phyloP scores from a whole-genome alignment of 192 early-diverging fungal species.

The Backusella tuberculispora region DNA sequence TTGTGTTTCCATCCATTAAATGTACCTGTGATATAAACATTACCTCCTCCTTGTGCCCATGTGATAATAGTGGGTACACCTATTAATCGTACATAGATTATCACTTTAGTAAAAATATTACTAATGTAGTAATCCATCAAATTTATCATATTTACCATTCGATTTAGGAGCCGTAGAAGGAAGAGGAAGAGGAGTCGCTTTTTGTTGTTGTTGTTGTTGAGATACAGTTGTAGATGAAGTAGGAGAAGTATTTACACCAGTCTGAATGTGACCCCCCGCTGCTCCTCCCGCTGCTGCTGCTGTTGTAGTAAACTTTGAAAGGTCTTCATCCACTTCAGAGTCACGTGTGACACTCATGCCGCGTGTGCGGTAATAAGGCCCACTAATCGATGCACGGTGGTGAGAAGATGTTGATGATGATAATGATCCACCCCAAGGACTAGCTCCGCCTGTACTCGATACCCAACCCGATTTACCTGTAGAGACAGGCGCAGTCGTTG shows the following conservation, averaged over 20 bases:
- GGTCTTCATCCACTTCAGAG: constrained; percentile 29
- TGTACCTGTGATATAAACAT: constrained; percentile 92
- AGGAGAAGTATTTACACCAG: background rate
- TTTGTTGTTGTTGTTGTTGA: background rate
- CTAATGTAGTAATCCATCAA: background rate
- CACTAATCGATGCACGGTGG: constrained; percentile 39
- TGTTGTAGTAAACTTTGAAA: constrained; percentile 6
- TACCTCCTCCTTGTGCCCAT: constrained; percentile 82
- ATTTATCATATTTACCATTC: background rate
- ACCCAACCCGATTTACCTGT: constrained; percentile 35
- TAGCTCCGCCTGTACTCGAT: constrained; percentile 30
- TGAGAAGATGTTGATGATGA: constrained; percentile 32
- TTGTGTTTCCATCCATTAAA: constrained; percentile 98
- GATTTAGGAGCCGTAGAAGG: background rate
- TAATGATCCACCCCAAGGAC: constrained; percentile 29
- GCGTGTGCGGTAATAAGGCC: constrained; percentile 41
- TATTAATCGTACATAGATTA: background rate
- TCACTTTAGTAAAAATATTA: background rate
- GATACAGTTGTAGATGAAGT: background rate
- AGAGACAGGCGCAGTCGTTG: constrained; percentile 17
- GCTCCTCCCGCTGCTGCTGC: background rate
- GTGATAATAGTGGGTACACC: constrained; percentile 88
- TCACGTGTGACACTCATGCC: constrained; percentile 38
- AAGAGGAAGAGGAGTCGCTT: background rate
- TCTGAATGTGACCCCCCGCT: background rate